Percentiles rank a stretch among this genome's conserved stretches.
These are phyloP conservation scores for Elaphomyces granulatus DNA, from an alignment of 495 filamentous ascomycete genomes.

Conservation along the genomic window DNA sequence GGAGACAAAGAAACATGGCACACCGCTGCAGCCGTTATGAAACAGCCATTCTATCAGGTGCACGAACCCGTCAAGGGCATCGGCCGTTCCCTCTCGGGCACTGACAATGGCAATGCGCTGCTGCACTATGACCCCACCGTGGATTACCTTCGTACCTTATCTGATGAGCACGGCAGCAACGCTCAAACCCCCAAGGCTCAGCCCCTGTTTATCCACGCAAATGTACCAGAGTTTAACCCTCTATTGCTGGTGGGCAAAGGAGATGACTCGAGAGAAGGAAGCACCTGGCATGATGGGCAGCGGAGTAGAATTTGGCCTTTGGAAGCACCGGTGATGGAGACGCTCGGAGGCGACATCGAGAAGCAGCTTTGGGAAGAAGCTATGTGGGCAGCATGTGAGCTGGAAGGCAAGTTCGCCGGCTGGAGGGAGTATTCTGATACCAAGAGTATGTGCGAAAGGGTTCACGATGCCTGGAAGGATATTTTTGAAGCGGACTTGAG, in stretches of 20 bases:
- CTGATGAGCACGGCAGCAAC: slow-evolving; percentile 21
- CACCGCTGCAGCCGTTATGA: slow-evolving; percentile 36
- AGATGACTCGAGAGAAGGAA: too few species aligned
- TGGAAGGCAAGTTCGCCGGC: slow-evolving; percentile 23
- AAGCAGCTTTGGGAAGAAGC: slow-evolving; percentile 38
- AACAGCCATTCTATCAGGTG: slow-evolving; percentile 37
- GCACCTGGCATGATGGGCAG: too few species aligned
- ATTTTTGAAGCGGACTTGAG: too few species aligned
- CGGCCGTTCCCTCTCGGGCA: slow-evolving; percentile 20
- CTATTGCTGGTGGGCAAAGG: too few species aligned
- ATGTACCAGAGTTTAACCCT: slow-evolving; percentile 41
- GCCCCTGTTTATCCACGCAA: slow-evolving; percentile 40
- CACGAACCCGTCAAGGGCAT: slow-evolving; percentile 27
- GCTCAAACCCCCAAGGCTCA: slow-evolving; percentile 22
- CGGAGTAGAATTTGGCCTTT: slow-evolving; percentile 28
- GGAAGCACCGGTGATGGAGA: slow-evolving; percentile 20
- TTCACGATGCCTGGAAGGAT: too few species aligned
- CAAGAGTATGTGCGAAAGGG: too few species aligned
- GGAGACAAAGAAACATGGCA: slow-evolving; percentile 55
- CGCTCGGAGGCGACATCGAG: slow-evolving; percentile 39
- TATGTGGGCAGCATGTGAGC: slow-evolving; percentile 33
- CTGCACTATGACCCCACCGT: slow-evolving; percentile 33
- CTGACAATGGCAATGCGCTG: slow-evolving; percentile 25
- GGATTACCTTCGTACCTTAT: slow-evolving; percentile 29
- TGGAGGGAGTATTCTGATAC: too few species aligned